Evolutionary conservation across 192 early-diverging fungal species (phyloP).

Genomic region (Rhizophagus sp.): DNA sequence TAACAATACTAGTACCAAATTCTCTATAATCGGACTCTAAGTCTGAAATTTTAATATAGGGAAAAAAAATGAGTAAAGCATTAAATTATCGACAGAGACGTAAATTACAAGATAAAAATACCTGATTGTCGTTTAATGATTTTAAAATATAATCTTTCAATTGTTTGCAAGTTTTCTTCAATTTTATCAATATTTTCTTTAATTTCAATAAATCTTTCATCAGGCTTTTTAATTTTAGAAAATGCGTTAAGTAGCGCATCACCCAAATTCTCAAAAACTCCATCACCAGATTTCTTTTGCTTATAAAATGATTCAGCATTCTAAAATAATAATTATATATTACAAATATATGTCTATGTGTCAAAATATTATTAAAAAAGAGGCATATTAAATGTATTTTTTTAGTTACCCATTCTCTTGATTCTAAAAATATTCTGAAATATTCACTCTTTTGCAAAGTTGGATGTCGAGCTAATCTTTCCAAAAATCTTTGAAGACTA

Average conservation of each 20-base stretch:
- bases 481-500: slow-evolving; percentile 83
- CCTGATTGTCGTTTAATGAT: slow-evolving; percentile 74
- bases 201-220: slow-evolving; percentile 84
- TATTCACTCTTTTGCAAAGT: slow-evolving; percentile 68
- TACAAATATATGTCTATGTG: neutral
- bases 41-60: slow-evolving; percentile 46
- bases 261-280: slow-evolving; percentile 80
- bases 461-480: slow-evolving; percentile 82
- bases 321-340: slow-evolving; percentile 20
- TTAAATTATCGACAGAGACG: neutral
- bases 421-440: slow-evolving; percentile 82
- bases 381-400: neutral
- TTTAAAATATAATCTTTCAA: slow-evolving; percentile 81
- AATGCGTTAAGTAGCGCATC: slow-evolving; percentile 89
- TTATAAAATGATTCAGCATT: slow-evolving; percentile 42
- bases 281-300: slow-evolving; percentile 46
- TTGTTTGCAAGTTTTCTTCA: slow-evolving; percentile 81
- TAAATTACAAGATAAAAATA: slow-evolving; percentile 23
- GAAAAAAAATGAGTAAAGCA: neutral
- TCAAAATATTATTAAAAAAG: neutral
- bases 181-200: slow-evolving; percentile 80
- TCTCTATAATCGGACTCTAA: slow-evolving; percentile 77
- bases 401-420: slow-evolving; percentile 65
- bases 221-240: slow-evolving; percentile 85
- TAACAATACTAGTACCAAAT: slow-evolving; percentile 74